These are phyloP conservation scores for Clitocybe nebularis DNA, from an alignment of 1,284 basidiomycete species.

Conservation along the genomic window DNA sequence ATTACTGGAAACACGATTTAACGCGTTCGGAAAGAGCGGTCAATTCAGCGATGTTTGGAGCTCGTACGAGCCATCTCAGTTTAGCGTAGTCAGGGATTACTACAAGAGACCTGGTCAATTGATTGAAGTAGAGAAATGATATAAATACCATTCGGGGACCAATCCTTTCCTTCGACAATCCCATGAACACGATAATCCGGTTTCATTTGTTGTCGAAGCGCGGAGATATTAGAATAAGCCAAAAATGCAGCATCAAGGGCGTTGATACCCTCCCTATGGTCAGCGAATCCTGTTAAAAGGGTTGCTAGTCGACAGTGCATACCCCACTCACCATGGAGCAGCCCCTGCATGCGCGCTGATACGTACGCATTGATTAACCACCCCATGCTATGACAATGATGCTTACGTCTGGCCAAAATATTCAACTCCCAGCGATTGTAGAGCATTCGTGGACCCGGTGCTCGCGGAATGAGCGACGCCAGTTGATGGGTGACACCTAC, in stretches of 20 bases:
- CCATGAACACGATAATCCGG: slow-evolving; percentile 68
- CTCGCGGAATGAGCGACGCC: slow-evolving; percentile 45
- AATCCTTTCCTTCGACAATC: slow-evolving; percentile 57
- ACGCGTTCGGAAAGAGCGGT: slow-evolving; percentile 46
- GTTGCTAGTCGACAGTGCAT: slow-evolving; percentile 1
- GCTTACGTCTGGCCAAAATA: slow-evolving; percentile 65
- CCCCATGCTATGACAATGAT: slow-evolving; percentile 3
- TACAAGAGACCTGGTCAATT: slow-evolving; percentile 20
- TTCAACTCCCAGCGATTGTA: slow-evolving; percentile 58
- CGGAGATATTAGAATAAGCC: slow-evolving; percentile 73
- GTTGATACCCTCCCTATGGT: slow-evolving; percentile 73
- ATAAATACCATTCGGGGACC: slow-evolving; percentile 57
- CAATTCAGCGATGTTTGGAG: slow-evolving; percentile 57
- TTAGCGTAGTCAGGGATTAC: slow-evolving; percentile 79
- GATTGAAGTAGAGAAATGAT: neutral
- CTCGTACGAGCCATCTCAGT: slow-evolving; percentile 64
- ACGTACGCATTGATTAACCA: slow-evolving; percentile 6
- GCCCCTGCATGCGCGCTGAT: slow-evolving; percentile 69
- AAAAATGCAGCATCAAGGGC: slow-evolving; percentile 83
- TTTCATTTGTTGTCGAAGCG: slow-evolving; percentile 71
- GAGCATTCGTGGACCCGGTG: slow-evolving; percentile 52
- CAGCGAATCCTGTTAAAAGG: no score
- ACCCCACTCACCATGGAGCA: slow-evolving; percentile 57
- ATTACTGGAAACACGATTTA: slow-evolving; percentile 57
- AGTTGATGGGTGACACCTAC: slow-evolving; percentile 63